These are phyloP conservation scores for Rauvolfia tetraphylla DNA, from an alignment of 257 asterid species.

Conservation along the genomic window DNA sequence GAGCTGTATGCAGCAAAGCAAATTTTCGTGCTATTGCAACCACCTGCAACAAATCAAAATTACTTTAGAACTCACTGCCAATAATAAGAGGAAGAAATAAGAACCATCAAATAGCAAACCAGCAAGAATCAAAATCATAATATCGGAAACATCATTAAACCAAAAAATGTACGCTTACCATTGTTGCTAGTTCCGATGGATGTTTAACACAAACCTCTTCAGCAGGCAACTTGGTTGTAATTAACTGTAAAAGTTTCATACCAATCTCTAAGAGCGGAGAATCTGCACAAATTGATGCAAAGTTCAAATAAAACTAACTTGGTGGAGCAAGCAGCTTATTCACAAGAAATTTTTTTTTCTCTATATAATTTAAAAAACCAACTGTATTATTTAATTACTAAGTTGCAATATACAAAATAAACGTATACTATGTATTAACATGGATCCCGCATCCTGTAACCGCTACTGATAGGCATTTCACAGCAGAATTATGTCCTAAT, in stretches of 20 bases:
- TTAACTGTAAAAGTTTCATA: constrained; percentile 62
- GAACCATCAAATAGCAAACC: neutral
- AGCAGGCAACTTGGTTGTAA: constrained; percentile 59
- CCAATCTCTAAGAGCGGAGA: constrained; percentile 61
- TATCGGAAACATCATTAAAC: constrained; percentile 11
- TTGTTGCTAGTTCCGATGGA: constrained; percentile 56
- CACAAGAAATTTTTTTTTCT: neutral
- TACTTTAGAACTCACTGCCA: neutral
- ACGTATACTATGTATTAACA: neutral
- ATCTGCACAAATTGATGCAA: constrained; percentile 33
- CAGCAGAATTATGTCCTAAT: neutral
- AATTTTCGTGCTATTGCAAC: constrained; percentile 67
- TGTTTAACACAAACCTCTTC: constrained; percentile 44
- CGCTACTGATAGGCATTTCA: neutral
- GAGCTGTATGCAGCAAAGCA: constrained; percentile 66
- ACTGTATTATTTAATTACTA: neutral
- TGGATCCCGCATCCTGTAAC: neutral
- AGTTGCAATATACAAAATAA: neutral
- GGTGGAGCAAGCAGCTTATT: neutral
- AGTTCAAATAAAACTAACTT: constrained; percentile 13
- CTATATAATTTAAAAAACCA: neutral
- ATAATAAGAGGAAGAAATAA: neutral
- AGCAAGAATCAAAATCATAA: neutral
- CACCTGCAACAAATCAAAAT: constrained; percentile 51
- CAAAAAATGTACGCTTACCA: constrained; percentile 43